phyloP scores from a whole-genome alignment of 805 yeast species.

The Pichia pseudocactophila region DNA sequence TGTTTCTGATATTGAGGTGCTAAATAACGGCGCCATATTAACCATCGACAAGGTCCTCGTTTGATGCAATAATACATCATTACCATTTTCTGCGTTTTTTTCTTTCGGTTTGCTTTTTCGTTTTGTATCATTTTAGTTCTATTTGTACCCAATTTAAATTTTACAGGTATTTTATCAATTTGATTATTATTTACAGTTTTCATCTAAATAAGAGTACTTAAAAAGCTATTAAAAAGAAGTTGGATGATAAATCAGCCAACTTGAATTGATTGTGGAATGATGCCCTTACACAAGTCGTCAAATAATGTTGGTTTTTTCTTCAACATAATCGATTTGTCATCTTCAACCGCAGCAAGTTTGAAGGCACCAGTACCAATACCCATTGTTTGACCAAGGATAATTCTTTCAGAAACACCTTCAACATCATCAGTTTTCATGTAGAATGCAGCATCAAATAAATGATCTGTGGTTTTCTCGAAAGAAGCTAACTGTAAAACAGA shows the following conservation, averaged over 20 bases:
- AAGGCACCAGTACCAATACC: constrained; percentile 95
- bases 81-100: neutral
- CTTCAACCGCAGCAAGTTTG: constrained; percentile 60
- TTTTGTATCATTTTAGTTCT: no score
- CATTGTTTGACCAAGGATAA: constrained; percentile 96
- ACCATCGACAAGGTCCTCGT: constrained; percentile 21
- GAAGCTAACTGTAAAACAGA: constrained; percentile 94
- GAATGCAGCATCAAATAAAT: constrained; percentile 95
- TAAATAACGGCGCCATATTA: constrained; percentile 39
- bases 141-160: neutral
- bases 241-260: constrained; percentile 6
- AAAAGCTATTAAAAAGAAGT: neutral
- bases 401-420: constrained; percentile 97
- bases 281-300: constrained; percentile 32
- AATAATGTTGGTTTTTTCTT: constrained; percentile 38
- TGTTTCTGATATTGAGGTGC: constrained; percentile 29
- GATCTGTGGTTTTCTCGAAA: constrained; percentile 97
- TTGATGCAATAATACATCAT: neutral
- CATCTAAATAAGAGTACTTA: neutral
- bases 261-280: constrained; percentile 14
- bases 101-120: neutral
- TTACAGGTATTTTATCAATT: constrained; percentile 1
- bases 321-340: constrained; percentile 25
- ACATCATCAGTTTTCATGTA: constrained; percentile 93
- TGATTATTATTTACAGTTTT: neutral